A percentile compares a stretch with the other conserved stretches of the same genome.
phyloP scores from a whole-genome alignment of 2,329 filamentous ascomycete genomes.

The Knufia fluminis region DNA sequence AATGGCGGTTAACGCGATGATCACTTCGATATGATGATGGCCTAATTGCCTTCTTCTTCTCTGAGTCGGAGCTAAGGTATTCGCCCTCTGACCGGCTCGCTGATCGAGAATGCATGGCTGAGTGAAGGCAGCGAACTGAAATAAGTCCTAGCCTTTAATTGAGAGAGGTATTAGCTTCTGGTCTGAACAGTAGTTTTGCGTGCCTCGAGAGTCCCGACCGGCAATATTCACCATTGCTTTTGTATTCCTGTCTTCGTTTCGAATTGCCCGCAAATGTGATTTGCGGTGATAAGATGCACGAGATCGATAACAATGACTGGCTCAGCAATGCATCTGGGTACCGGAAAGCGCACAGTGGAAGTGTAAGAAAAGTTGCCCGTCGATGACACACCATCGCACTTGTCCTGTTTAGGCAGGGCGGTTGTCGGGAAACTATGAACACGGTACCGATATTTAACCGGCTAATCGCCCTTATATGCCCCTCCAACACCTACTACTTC shows the following conservation, averaged over 20 bases:
- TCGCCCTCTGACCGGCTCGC: slow-evolving; percentile 78
- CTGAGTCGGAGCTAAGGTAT: slow-evolving; percentile 65
- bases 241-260: not conserved
- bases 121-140: slow-evolving; percentile 17
- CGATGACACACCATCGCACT: too few relatives aligned
- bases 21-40: slow-evolving; percentile 64
- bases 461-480: too few relatives aligned
- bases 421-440: too few relatives aligned
- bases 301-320: not conserved
- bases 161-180: slow-evolving; percentile 21
- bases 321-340: too few relatives aligned
- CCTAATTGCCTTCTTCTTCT: slow-evolving; percentile 81
- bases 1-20: slow-evolving; percentile 83
- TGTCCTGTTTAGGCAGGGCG: too few relatives aligned
- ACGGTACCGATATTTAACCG: too few relatives aligned
- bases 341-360: too few relatives aligned
- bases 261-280: not conserved
- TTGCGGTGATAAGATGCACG: not conserved
- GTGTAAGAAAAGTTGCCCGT: too few relatives aligned
- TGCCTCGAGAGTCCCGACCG: slow-evolving; percentile 25
- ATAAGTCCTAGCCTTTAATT: slow-evolving; percentile 22
- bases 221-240: slow-evolving; percentile 18
- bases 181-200: slow-evolving; percentile 15
- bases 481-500: too few relatives aligned
- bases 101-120: slow-evolving; percentile 41